Percentiles rank a stretch among this genome's conserved stretches.
Evolutionary conservation across 2,329 filamentous ascomycete genomes (phyloP).

Genomic region (Fusarium tupiense): DNA sequence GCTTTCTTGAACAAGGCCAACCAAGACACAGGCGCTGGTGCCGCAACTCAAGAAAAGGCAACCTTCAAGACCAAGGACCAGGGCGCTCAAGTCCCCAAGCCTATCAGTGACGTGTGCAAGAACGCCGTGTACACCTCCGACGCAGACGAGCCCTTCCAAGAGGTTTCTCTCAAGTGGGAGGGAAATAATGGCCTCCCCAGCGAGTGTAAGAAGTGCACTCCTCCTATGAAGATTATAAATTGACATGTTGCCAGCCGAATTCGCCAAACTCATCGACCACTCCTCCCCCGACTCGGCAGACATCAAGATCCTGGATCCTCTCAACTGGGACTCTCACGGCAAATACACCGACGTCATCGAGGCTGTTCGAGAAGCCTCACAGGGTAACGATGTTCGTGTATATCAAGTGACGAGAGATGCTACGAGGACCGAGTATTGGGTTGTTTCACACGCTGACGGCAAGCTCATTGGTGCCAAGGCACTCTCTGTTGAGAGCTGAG

Average conservation of each 20-base stretch:
- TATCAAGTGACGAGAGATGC: constrained; percentile 74
- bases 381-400: constrained; percentile 75
- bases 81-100: constrained; percentile 68
- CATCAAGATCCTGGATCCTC: constrained; percentile 72
- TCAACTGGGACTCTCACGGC: constrained; percentile 77
- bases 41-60: constrained; percentile 27
- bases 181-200: constrained; percentile 64
- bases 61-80: constrained; percentile 63
- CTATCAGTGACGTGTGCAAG: constrained; percentile 60
- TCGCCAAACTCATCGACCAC: constrained; percentile 73
- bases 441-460: constrained; percentile 71
- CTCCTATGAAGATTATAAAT: not conserved
- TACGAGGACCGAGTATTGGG: constrained; percentile 80
- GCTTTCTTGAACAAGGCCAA: constrained; percentile 90
- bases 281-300: constrained; percentile 61
- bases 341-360: constrained; percentile 76
- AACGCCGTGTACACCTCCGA: constrained; percentile 79
- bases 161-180: constrained; percentile 73
- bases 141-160: constrained; percentile 85
- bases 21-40: constrained; percentile 65
- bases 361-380: constrained; percentile 71
- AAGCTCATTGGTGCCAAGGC: constrained; percentile 82
- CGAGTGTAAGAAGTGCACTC: constrained; percentile 61
- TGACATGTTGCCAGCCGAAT: constrained; percentile 63
- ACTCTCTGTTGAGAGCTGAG: constrained; percentile 72